Evolutionary conservation across 345 rosid species (phyloP), one percentile per base, ranked within the genome.

Genomic region (Nasturtium officinale): DNA sequence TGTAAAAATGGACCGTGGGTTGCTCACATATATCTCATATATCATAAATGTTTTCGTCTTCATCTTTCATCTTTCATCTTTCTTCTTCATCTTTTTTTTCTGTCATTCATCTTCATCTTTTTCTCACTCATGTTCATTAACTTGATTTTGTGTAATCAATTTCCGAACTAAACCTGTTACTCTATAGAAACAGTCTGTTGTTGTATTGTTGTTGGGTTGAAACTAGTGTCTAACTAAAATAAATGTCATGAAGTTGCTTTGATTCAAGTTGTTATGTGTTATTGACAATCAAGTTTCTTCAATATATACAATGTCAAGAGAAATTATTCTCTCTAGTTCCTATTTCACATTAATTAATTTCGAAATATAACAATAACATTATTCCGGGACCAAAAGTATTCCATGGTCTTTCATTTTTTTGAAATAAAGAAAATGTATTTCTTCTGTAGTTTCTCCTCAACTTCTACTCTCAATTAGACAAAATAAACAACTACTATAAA

Each of bases 211-310:
- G 35, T 50, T 48, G 28, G 56, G 2, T 61, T 55, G 26, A 10
- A 43, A 68, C 57, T 30, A 25, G 13, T 53, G 35, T 61, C 42
- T 61, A 43, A 68, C 53, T 61, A 16, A 60, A 61, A 76, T 68
- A 46, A 69, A 69, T 32, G 69, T 61, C 33, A 53, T 68, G 35
- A 15, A 6, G 42, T 52, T 69, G 64, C 64, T 30, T 45, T 28
- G 25, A 7, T 28, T 26, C 8, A 10, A 50, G 38, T 42, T 59
- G 56, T 66, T 65, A 21, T 26, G 45, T 66, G 67, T 58, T 50
- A 35, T 38, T 59, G 35, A 29, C 35, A 40, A 42, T 11, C 17
- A 35, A 57, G 32, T 40, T 29, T 20, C 67, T 66, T 56, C 65
- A 18, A 48, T 65, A 64, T 45, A 43, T 53, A n/a, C n/a, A n/a